Evolutionary conservation across 225 moss, liverwort and hornwort species (phyloP), one percentile per base, ranked within the genome.

Genomic region (Physcomitrium patens): DNA sequence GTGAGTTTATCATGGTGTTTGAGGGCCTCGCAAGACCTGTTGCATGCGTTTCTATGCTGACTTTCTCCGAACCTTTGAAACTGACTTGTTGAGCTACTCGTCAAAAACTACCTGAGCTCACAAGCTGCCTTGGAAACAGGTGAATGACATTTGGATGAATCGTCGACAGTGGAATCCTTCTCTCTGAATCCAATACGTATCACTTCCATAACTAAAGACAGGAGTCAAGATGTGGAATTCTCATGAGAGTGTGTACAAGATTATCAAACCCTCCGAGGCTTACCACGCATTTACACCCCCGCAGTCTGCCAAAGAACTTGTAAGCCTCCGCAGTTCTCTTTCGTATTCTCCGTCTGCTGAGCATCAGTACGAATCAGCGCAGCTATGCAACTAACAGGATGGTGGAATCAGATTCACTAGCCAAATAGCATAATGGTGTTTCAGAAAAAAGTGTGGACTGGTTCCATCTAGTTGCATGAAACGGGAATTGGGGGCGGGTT

Each of bases 171-270:
- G 44, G 24, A 26, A 53, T 52, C 9, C 18, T 74, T 46, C 55
- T 45, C 19, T 28, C 18, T 65, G 3, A n/a, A 15, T n/a, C n/a
- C 3, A 49, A 18, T 1, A 46, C 1, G 48, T 15, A 10, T 12
- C 43, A 12, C 26, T 12, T 7, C 49, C 3, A 45, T 49, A 48
- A 22, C 17, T 60, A 9, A 17, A 24, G 22, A 60, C 11, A 60
- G 51, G 19, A 23, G 37, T 42, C 59, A 81, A 62, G 54, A 81
- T 81, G 82, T 82, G 82, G 82, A 74, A 82, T 16, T 82, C 82
- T 17, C 61, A 70, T 47, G 82, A 82, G 65, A 82, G 82, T 70
- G 82, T 82, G 43, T 82, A 82, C 69, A 78, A 78, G 23, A 51
- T 82, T 20, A 82, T 82, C 74, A 82, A 82, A 70, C 50, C 78